Base-by-base conservation (phyloP, 495 filamentous ascomycete species). In the Aspergillus avenaceus region DNA sequence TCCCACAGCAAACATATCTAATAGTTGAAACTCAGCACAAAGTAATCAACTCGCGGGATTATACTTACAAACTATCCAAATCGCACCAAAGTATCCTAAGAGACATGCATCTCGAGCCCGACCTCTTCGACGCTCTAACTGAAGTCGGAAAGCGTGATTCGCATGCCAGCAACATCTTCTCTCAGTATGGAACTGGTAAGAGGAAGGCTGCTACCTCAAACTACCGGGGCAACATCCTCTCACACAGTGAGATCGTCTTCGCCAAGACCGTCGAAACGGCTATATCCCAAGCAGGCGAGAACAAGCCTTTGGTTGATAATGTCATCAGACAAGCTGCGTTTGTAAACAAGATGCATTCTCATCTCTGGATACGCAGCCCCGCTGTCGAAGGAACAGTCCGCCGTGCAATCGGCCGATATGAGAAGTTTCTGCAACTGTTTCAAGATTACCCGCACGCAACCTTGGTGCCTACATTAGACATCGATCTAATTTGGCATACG, bases 401-500 rank as follows among this genome's bases (percentile, higher is more conserved):
- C 14, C 53, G 58, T 4, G 52, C 56, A 21, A 40, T 57, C 8
- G 50, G 40, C 12, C 50, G 60, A 9, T 72, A 72, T 41, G 38
- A 38, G 24, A 59, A 60, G 18, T 70, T 72, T 49, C 22, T 70
- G 0, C 26, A 52, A 14, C 52, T 72, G 5, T 55, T 70, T 34
- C n/a, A 27, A 7, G 40, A 50, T 4, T 58, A 62, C 16, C 50
- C 49, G 3, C 14, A 19, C 3, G 47, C 29, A 19, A 56, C 50
- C 12, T 22, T 64, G 18, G 61, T 64, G 24, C 61, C 61, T n/a
- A 62, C 61, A 0, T 38, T 64, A 5, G 61, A 64, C 42, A 52
- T 64, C 26, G 59, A 64, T 45, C 32, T 64, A 7, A 50, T 53
- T 11, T 62, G 61, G 61, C 61, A 64, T 58, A 84, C 80, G 0